Evolutionary conservation across 352 stramenopile species (phyloP), one percentile per base, ranked within the genome.

Genomic region (Blastocystis hominis): DNA sequence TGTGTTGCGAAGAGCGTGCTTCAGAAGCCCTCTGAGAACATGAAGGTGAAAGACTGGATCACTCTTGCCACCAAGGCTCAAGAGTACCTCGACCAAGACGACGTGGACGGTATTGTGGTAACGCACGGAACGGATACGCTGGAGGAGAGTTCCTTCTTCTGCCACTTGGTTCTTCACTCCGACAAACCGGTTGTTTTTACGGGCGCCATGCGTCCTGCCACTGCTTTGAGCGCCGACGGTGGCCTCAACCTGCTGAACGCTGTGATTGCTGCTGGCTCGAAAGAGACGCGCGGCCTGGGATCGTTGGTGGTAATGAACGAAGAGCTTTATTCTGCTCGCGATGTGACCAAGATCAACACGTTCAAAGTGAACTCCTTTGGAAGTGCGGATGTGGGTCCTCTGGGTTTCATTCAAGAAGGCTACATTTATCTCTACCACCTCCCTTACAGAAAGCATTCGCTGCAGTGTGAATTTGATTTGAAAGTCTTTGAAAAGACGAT

Each of bases 341-440:
- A 84, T 47, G 72, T 84, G 54, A 84, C 50, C 15, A 84, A 84
- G 72, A 84, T 84, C 55, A 84, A 84, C 24, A 84, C 72, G 4
- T 84, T 84, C 56, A 64, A 84, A 53, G 72, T 84, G 36, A 84
- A 84, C 44, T 84, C 72, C 47, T 84, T 84, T 40, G 72, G 72
- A n/a, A 84, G 72, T 42, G 72, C 24, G 20, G 72, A 84, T 40
- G 20, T 84, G 56, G 72, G 72, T 69, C 72, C 72, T 10, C 30
- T 84, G 0, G 72, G 72, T n/a, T 84, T 84, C 50, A 46, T 84
- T 34, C 72, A 84, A 40, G 72, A 84, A 40, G 44, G 68, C 17
- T 53, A 68, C 53, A 84, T 84, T 34, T 84, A 84, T 24, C 72
- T 84, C 24, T 84, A 84, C 72, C 72, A 84, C 46, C 24, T 84